Base-by-base conservation (phyloP, 768 basidiomycete genomes). In the Pleurotus eryngii region DNA sequence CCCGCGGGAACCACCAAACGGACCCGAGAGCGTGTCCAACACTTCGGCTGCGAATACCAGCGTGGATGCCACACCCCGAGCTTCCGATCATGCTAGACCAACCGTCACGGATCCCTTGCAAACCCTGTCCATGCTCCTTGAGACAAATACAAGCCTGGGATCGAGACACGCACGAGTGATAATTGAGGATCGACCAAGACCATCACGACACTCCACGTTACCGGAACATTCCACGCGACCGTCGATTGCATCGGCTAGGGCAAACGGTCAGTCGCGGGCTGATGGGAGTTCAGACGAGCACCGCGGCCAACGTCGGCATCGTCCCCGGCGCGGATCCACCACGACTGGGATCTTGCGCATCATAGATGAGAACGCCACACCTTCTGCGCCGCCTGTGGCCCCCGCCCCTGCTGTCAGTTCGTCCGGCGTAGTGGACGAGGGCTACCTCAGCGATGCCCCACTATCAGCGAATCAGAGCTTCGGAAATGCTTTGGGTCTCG, bases 21-120 rank as follows among this genome's bases (percentile, higher is more conserved):
- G 51, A 9, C n/a, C 51, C 17, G 51, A 54, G 38, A 26, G 38
- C n/a, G 42, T 22, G n/a, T n/a, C 37, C 26, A 54, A 6, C 35
- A 42, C 37, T 40, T n/a, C 37, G 17, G 39, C 51, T 38, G 42
- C 37, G 18, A 35, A 15, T 12, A 43, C 39, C 9, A 40, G 38
- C 51, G 18, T 54, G 51, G 51, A 54, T 40, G 51, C 51, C 51
- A 54, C 51, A 54, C 51, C 51, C 42, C 15, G 51, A 11, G 51
- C 51, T 3, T 54, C 51, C 51, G 51, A 54, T 54, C 51, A 24
- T 27, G n/a, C 30, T 30, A 11, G 22, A 12, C 51, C 37, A n/a
- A 24, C 37, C 51, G 17, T 54, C 20, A 12, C 51, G 15, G 39
- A 54, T 26, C 51, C 51, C 27, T 42, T 54, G n/a, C 17, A 54